phyloP scores from a whole-genome alignment of 306 rosid genomes.

The Quercus parvula region DNA sequence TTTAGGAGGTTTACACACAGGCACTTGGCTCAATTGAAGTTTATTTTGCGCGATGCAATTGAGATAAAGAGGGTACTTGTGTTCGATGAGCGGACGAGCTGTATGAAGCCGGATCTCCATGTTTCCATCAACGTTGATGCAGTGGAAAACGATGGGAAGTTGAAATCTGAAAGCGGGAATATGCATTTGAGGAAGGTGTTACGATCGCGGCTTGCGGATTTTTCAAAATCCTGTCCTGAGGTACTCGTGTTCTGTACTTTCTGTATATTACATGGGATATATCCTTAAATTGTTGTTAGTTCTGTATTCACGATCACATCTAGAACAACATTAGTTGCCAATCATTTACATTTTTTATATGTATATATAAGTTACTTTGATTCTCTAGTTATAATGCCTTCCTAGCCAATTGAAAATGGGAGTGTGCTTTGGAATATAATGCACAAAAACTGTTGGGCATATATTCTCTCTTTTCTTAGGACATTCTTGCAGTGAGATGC shows the following conservation, averaged over 20 bases:
- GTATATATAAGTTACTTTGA: not conserved
- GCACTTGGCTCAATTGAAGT: constrained; percentile 80
- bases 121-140: constrained; percentile 39
- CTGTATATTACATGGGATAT: not conserved
- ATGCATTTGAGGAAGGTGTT: constrained; percentile 49
- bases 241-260: constrained; percentile 20
- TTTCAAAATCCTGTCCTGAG: constrained; percentile 58
- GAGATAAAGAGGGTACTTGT: constrained; percentile 42
- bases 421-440: not conserved
- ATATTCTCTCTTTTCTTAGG: not conserved
- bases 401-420: not conserved
- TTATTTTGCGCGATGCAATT: constrained; percentile 65
- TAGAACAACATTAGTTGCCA: not conserved
- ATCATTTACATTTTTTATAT: not conserved
- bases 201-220: constrained; percentile 35
- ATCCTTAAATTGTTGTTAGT: not conserved
- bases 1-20: constrained; percentile 70
- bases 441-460: not conserved
- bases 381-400: not conserved
- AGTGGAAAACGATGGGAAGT: constrained; percentile 28
- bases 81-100: constrained; percentile 52
- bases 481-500: not conserved
- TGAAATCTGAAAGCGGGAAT: constrained; percentile 22
- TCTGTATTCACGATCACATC: not conserved
- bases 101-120: constrained; percentile 76